Conservation (phyloP, 1,284 basidiomycete species). For the Ustilago tritici region DNA sequence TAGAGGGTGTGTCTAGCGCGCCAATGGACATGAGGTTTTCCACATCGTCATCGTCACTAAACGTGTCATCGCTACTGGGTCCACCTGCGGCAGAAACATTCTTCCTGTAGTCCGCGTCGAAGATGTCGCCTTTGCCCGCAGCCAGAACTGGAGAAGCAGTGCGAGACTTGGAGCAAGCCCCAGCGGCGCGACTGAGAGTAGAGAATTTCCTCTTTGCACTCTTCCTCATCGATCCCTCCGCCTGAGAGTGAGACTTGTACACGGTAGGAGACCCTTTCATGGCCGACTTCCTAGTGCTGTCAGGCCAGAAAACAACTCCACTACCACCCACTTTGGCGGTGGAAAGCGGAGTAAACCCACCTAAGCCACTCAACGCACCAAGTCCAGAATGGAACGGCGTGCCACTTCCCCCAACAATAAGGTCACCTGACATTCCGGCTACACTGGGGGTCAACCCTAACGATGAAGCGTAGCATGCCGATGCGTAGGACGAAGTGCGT, state of each 20-base stretch:
- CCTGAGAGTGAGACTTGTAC: constrained; percentile 18
- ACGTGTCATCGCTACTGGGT: constrained; percentile 33
- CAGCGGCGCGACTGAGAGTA: neutral
- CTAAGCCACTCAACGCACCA: constrained; percentile 33
- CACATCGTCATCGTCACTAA: constrained; percentile 41
- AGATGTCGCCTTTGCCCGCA: constrained; percentile 28
- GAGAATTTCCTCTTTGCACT: neutral
- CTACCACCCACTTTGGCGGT: constrained; percentile 14
- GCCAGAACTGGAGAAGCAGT: constrained; percentile 10
- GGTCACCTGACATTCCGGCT: constrained; percentile 36
- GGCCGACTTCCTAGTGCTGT: constrained; percentile 25
- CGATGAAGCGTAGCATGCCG: constrained; percentile 45
- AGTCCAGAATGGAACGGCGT: constrained; percentile 42
- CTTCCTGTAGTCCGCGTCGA: constrained; percentile 25
- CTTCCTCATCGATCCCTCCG: neutral
- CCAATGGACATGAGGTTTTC: constrained; percentile 34
- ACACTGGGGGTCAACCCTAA: constrained; percentile 59
- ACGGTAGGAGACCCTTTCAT: constrained; percentile 30
- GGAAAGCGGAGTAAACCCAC: constrained; percentile 42
- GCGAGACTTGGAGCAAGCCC: constrained; percentile 3
- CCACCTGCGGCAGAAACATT: neutral
- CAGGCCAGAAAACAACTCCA: constrained; percentile 32
- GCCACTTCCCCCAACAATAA: constrained; percentile 13
- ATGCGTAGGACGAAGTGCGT: constrained; percentile 37
- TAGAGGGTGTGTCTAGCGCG: constrained; percentile 46